Base-by-base conservation (phyloP, 108 stramenopile genomes). In the Cyclotella baltica region DNA sequence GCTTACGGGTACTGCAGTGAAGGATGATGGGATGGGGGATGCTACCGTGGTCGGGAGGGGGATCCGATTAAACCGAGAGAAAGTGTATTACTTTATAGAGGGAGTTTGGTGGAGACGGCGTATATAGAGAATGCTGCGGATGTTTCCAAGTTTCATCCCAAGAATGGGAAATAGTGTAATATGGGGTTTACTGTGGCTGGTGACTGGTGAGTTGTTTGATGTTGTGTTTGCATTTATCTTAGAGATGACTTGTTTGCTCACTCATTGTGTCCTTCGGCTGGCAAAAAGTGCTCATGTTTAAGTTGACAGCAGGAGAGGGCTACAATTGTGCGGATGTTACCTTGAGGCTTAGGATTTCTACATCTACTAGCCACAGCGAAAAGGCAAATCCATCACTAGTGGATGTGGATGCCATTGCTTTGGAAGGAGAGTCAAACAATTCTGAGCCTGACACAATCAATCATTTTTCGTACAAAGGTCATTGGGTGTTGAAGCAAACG, bases 241-340 rank as follows among this genome's bases (percentile, higher is more conserved):
- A n/a, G n/a, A n/a, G n/a, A n/a, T n/a, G n/a, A n/a, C n/a, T n/a
- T n/a, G n/a, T n/a, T n/a, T n/a, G n/a, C n/a, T 52, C 51, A 30
- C 27, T 22, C 4, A 65, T 65, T 15, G 31, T 9, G 20, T 78
- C 10, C 15, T 56, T 0, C 25, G 70, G 72, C 76, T 18, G 82
- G 82, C 28, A 83, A 83, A 28, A 40, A 77, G 2, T 83, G 82
- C 38, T 56, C n/a, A n/a, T 93, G 13, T 84, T 93, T 18, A 77
- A 76, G 43, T 55, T 96, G 8, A 28, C 83, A 61, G 87, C 92
- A 13, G 90, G 86, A 19, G 50, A 33, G 2, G 56, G 72, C 38
- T 90, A 92, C 47, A 43, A 68, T 47, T 96, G 95, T 43, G 40
- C 31, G 25, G 73, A 91, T 43, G 61, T 96, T 22, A 85, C 80